Evolutionary conservation across 2,329 filamentous ascomycete species (phyloP).

Genomic region (Ophiostoma ulmi): DNA sequence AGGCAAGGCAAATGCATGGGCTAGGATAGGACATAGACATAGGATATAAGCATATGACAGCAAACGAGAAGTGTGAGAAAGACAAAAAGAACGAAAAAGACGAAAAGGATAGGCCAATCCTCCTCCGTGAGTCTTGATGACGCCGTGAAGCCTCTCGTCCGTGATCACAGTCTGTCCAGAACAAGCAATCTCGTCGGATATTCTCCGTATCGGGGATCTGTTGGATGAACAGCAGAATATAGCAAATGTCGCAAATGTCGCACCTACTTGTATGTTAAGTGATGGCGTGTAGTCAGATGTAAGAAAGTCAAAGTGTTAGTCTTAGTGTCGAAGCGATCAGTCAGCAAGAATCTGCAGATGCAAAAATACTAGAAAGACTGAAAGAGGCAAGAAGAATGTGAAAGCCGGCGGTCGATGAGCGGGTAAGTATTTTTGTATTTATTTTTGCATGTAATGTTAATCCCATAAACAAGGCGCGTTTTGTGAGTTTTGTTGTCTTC

Average conservation of each 20-base stretch:
- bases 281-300: background rate
- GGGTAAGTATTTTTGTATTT: background rate
- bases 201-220: background rate
- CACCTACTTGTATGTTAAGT: background rate
- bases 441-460: background rate
- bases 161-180: background rate
- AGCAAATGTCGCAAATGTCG: background rate
- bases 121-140: background rate
- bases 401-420: background rate
- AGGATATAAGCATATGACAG: background rate
- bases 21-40: background rate
- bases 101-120: no score
- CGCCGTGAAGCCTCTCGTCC: background rate
- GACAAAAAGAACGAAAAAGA: no score
- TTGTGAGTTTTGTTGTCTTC: background rate
- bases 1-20: background rate
- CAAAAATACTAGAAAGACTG: background rate
- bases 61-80: no score
- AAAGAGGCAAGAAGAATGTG: background rate
- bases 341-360: slow-evolving; percentile 17
- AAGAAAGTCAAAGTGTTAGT: background rate
- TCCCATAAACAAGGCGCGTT: background rate
- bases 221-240: background rate
- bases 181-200: background rate
- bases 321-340: slow-evolving; percentile 1